phyloP scores from a whole-genome alignment of 441 rosid species.

The Arabidopsis lyrata region DNA sequence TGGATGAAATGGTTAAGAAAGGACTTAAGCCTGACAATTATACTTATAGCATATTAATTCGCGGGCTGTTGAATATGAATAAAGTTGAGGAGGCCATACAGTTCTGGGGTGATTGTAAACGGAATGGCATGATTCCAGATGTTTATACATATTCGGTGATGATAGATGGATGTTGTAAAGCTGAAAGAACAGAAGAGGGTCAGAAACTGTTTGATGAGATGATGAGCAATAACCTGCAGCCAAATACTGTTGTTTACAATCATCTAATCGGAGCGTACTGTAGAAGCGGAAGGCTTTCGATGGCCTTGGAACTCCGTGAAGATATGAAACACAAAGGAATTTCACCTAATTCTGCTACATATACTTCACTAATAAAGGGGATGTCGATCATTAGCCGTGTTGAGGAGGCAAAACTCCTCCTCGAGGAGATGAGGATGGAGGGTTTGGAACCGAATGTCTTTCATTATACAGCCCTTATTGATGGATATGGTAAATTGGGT shows the following conservation, averaged over 20 bases:
- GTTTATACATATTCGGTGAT: constrained; percentile 61
- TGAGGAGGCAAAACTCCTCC: constrained; percentile 54
- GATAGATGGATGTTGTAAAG: constrained; percentile 70
- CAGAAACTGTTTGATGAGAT: constrained; percentile 58
- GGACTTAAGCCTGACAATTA: constrained; percentile 60
- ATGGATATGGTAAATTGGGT: constrained; percentile 65
- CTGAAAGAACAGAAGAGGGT: constrained; percentile 58
- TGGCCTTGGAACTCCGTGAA: constrained; percentile 54
- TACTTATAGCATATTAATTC: constrained; percentile 58
- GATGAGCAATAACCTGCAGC: constrained; percentile 48
- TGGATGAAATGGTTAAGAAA: constrained; percentile 59
- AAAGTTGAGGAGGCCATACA: constrained; percentile 59
- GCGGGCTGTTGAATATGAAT: constrained; percentile 52
- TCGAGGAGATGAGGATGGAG: constrained; percentile 57
- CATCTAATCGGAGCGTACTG: constrained; percentile 58
- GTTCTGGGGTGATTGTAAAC: constrained; percentile 61
- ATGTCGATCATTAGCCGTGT: constrained; percentile 57
- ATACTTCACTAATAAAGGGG: constrained; percentile 64
- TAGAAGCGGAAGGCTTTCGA: constrained; percentile 51
- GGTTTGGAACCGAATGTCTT: constrained; percentile 58
- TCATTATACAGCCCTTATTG: constrained; percentile 65
- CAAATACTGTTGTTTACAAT: constrained; percentile 59
- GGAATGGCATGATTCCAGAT: constrained; percentile 52
- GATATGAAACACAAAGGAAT: constrained; percentile 61
- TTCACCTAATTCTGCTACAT: constrained; percentile 56